Percentiles rank a stretch among this genome's conserved stretches.
Evolutionary conservation across 352 stramenopile species (phyloP).

Genomic region (Phytopythium delawarense): DNA sequence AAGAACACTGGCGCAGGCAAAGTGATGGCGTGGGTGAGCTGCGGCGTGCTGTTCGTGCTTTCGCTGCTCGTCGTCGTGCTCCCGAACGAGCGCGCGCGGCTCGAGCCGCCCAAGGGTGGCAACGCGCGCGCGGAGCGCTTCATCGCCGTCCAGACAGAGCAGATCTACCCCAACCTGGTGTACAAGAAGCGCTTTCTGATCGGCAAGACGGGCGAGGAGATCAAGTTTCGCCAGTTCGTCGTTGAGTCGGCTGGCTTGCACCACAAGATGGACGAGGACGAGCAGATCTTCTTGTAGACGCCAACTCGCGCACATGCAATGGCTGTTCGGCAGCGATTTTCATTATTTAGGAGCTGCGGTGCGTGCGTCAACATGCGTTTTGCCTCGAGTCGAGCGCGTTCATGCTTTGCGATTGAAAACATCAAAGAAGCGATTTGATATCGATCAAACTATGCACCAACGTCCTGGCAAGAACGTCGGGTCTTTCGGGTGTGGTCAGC

Average conservation of each 20-base stretch:
- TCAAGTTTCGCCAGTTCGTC: constrained; percentile 69
- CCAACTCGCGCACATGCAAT: neutral
- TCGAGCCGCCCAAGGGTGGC: constrained; percentile 39
- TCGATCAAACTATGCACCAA: constrained; percentile 9
- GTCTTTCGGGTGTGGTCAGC: constrained; percentile 8
- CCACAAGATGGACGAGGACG: constrained; percentile 65
- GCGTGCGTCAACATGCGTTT: neutral
- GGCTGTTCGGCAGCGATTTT: neutral
- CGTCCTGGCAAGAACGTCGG: constrained; percentile 10
- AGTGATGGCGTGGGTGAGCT: constrained; percentile 42
- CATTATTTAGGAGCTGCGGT: neutral
- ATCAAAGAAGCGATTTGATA: neutral
- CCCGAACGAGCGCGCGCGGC: constrained; percentile 48
- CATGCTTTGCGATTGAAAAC: neutral
- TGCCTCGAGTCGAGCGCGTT: neutral
- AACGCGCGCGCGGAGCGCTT: constrained; percentile 62
- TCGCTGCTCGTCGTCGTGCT: constrained; percentile 42
- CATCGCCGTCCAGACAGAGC: constrained; percentile 61
- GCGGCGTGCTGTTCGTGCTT: constrained; percentile 36
- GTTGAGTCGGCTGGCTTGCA: constrained; percentile 59
- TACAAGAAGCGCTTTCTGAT: constrained; percentile 79
- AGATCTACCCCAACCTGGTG: constrained; percentile 69
- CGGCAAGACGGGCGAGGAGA: constrained; percentile 60
- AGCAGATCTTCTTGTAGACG: constrained; percentile 56
- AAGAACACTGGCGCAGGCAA: constrained; percentile 58